phyloP scores from a whole-genome alignment of 306 rosid species.

The Trifolium pratense region DNA sequence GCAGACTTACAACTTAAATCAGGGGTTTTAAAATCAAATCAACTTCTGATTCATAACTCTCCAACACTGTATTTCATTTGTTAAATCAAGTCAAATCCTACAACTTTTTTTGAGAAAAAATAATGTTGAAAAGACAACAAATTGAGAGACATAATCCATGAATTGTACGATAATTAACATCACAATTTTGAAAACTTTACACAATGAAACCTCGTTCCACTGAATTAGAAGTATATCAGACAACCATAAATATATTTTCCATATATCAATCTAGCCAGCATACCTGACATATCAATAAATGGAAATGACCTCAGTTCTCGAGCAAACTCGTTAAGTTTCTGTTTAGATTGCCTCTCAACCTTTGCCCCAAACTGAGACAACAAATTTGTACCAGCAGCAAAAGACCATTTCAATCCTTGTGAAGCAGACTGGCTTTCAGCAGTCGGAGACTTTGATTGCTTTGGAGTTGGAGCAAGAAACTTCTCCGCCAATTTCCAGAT shows the following conservation, averaged over 20 bases:
- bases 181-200: constrained; percentile 8
- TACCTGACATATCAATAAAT: constrained; percentile 95
- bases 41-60: constrained; percentile 10
- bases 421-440: constrained; percentile 57
- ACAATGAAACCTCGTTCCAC: constrained; percentile 11
- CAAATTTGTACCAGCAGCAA: constrained; percentile 79
- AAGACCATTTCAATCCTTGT: constrained; percentile 80
- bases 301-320: constrained; percentile 82
- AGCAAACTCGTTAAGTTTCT: constrained; percentile 90
- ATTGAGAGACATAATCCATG: not conserved
- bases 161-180: constrained; percentile 12
- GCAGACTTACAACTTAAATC: constrained; percentile 19
- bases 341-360: constrained; percentile 84
- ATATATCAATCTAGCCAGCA: constrained; percentile 38
- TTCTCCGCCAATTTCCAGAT: constrained; percentile 93
- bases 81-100: constrained; percentile 29
- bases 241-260: constrained; percentile 24
- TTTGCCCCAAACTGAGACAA: constrained; percentile 70
- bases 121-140: not conserved
- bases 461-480: constrained; percentile 66
- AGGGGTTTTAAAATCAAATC: constrained; percentile 22
- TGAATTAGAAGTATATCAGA: constrained; percentile 32
- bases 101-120: not conserved
- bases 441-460: constrained; percentile 54
- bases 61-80: constrained; percentile 10